Percentiles rank a stretch among this genome's conserved stretches.
These are phyloP conservation scores for Aspergillus oerlinghausenensis DNA, from an alignment of 2,329 filamentous ascomycete genomes.

Conservation along the genomic window DNA sequence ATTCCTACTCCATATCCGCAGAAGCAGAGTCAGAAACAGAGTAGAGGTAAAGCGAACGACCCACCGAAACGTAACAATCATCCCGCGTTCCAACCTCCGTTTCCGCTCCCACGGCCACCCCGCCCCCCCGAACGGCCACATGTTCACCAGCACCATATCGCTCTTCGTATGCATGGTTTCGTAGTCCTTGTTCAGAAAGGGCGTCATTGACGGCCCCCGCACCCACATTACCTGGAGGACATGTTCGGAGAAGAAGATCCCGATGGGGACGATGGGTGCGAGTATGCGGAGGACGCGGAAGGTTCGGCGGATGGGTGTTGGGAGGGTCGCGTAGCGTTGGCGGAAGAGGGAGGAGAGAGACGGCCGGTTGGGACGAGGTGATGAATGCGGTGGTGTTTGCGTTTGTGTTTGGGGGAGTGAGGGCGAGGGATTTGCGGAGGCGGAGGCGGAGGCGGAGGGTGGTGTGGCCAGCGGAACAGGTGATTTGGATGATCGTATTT, in stretches of 20 bases:
- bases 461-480: not conserved
- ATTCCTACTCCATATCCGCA: constrained; percentile 1
- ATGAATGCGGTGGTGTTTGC: not conserved
- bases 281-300: constrained; percentile 25
- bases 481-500: constrained; percentile 6
- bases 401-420: constrained; percentile 3
- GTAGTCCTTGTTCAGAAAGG: constrained; percentile 67
- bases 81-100: constrained; percentile 60
- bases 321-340: constrained; percentile 24
- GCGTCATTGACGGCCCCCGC: constrained; percentile 64
- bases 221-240: constrained; percentile 41
- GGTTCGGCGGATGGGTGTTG: constrained; percentile 21
- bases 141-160: constrained; percentile 42
- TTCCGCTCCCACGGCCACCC: constrained; percentile 51
- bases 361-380: constrained; percentile 11
- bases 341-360: constrained; percentile 24
- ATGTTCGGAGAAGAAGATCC: constrained; percentile 38
- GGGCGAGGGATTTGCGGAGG: constrained; percentile 1
- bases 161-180: constrained; percentile 35
- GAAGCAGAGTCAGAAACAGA: not conserved
- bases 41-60: not conserved
- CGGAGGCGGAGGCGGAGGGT: constrained; percentile 2
- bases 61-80: constrained; percentile 63
- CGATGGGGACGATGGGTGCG: constrained; percentile 34
- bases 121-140: constrained; percentile 37